Percentiles rank a stretch among this genome's conserved stretches.
Evolutionary conservation across 192 early-diverging fungal species (phyloP).

Genomic region (Linnemannia exigua): DNA sequence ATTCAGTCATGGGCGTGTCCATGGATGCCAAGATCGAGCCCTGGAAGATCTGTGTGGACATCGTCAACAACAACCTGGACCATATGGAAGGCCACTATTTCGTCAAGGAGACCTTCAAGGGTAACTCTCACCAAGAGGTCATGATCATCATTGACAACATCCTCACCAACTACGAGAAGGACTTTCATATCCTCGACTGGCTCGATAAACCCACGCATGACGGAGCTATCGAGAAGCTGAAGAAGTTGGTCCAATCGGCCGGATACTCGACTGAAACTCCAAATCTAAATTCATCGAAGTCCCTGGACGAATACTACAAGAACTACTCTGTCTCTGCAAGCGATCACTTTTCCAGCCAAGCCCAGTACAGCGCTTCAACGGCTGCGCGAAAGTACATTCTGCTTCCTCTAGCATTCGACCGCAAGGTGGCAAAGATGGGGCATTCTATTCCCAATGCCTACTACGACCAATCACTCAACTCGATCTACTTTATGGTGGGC

Average conservation of each 20-base stretch:
- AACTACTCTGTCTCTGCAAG: conserved; percentile 18
- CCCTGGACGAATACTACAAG: conserved; percentile 60
- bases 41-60: conserved; percentile 34
- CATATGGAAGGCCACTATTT: conserved; percentile 63
- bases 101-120: conserved; percentile 52
- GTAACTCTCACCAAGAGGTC: conserved; percentile 37
- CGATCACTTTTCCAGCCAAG: conserved; percentile 60
- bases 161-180: conserved; percentile 47
- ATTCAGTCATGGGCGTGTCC: not conserved
- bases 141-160: conserved; percentile 58
- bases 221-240: conserved; percentile 57
- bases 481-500: conserved; percentile 56
- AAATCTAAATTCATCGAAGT: conserved; percentile 53
- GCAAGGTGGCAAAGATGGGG: too few species aligned
- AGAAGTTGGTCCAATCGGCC: conserved; percentile 57
- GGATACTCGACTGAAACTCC: conserved; percentile 58
- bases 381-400: too few species aligned
- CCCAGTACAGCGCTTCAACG: conserved; percentile 16
- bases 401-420: too few species aligned
- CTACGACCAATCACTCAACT: conserved; percentile 49
- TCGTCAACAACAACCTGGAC: conserved; percentile 43
- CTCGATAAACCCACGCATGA: conserved; percentile 60
- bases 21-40: not conserved
- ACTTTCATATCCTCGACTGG: conserved; percentile 58
- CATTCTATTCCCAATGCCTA: conserved; percentile 68